phyloP scores from a whole-genome alignment of 192 early-diverging fungal genomes.

The Coemansia sp. region DNA sequence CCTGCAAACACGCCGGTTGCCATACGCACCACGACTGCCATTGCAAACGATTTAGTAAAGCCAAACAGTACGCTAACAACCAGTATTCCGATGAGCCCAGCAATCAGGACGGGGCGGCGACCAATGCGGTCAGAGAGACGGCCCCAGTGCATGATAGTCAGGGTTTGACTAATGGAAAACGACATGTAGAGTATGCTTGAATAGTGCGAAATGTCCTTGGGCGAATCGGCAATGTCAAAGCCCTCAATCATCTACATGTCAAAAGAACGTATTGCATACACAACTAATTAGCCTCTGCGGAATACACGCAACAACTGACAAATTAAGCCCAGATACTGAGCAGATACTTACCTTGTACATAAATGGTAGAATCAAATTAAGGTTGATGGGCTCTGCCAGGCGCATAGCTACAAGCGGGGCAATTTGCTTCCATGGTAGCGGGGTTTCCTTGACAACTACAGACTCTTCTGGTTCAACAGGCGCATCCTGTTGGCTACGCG shows the following conservation, averaged over 20 bases:
- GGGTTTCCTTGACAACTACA: constrained; percentile 33
- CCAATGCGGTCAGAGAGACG: constrained; percentile 77
- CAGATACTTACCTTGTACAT: constrained; percentile 16
- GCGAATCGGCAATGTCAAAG: constrained; percentile 61
- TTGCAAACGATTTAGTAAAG: constrained; percentile 56
- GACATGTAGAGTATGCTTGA: constrained; percentile 56
- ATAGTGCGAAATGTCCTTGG: constrained; percentile 80
- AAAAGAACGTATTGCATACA: not conserved
- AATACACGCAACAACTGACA: not conserved
- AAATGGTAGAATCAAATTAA: constrained; percentile 70
- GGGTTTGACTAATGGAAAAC: constrained; percentile 55
- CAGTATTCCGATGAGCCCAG: constrained; percentile 74
- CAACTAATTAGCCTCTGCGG: not conserved
- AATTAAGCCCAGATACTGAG: not conserved
- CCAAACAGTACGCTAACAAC: constrained; percentile 72
- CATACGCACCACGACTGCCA: constrained; percentile 62
- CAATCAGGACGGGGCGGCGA: constrained; percentile 74
- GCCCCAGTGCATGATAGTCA: constrained; percentile 67
- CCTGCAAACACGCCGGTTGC: constrained; percentile 72
- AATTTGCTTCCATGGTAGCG: constrained; percentile 48
- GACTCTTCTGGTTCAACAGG: not conserved
- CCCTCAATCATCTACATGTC: constrained; percentile 20
- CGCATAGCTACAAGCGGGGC: constrained; percentile 35
- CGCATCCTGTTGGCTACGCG: not conserved
- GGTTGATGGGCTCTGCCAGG: constrained; percentile 72